Percentiles rank a stretch among this genome's conserved stretches.
These are phyloP conservation scores for Zoysia pacifica DNA, from an alignment of 176 grass and related monocot species.

Conservation along the genomic window DNA sequence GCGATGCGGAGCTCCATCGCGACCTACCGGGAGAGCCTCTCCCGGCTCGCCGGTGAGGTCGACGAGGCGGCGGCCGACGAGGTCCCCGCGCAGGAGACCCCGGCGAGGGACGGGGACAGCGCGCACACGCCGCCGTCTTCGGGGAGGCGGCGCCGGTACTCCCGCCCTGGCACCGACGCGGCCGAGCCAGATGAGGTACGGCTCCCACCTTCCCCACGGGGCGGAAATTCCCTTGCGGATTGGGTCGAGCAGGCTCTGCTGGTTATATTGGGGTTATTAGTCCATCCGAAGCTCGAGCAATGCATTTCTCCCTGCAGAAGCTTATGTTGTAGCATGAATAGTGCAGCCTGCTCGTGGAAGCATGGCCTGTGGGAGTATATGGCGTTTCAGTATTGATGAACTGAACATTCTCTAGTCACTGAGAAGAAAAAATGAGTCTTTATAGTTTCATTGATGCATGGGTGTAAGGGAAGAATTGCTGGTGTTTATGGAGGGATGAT, in stretches of 20 bases:
- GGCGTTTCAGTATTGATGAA: too few relatives aligned
- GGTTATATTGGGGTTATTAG: background rate
- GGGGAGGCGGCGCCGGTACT: conserved; percentile 46
- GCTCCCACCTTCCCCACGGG: background rate
- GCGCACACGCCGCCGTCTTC: conserved; percentile 32
- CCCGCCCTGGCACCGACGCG: conserved; percentile 44
- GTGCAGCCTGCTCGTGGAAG: background rate
- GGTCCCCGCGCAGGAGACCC: conserved; percentile 8
- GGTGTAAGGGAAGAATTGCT: background rate
- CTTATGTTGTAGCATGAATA: conserved; percentile 5
- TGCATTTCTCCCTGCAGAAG: background rate
- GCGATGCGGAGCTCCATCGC: conserved; percentile 81
- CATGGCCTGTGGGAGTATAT: background rate
- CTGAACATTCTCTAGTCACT: background rate
- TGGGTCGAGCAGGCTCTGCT: background rate
- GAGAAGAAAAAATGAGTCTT: background rate
- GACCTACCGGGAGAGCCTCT: conserved; percentile 86
- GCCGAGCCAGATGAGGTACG: conserved; percentile 65
- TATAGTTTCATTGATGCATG: background rate
- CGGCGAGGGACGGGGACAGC: conserved; percentile 7
- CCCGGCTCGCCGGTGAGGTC: conserved; percentile 83
- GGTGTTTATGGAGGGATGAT: background rate
- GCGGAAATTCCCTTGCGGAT: background rate
- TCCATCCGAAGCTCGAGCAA: background rate
- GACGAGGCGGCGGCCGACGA: conserved; percentile 71